These are phyloP conservation scores for Pilatotrama ljubarskyi DNA, from an alignment of 768 basidiomycete species.

Conservation along the genomic window DNA sequence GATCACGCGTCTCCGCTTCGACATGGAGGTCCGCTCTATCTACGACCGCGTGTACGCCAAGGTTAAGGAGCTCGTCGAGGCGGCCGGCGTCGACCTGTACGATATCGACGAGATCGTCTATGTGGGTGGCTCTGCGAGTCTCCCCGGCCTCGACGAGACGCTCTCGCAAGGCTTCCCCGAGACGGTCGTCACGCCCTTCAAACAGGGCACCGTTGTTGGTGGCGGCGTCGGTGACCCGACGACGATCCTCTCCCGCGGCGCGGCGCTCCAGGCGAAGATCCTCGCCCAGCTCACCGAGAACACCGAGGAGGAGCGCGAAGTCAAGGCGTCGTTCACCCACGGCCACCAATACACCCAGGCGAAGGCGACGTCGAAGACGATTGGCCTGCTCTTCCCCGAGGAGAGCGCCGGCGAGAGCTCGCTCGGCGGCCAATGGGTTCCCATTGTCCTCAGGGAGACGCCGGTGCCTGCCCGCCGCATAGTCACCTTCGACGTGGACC, in stretches of 20 bases:
- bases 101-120: slow-evolving; percentile 81
- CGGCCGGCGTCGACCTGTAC: slow-evolving; percentile 57
- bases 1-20: slow-evolving; percentile 54
- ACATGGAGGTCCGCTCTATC: slow-evolving; percentile 48
- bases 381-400: slow-evolving; percentile 68
- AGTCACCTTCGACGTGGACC: slow-evolving; percentile 56
- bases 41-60: slow-evolving; percentile 57
- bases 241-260: slow-evolving; percentile 74
- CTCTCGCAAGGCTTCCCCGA: slow-evolving; percentile 57
- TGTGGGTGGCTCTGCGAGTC: slow-evolving; percentile 70
- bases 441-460: slow-evolving; percentile 69
- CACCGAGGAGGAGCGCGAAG: slow-evolving; percentile 47
- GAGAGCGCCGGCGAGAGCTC: slow-evolving; percentile 38
- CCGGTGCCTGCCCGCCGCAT: slow-evolving; percentile 66
- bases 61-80: slow-evolving; percentile 52
- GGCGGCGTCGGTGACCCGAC: slow-evolving; percentile 79
- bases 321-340: slow-evolving; percentile 50
- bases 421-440: slow-evolving; percentile 65
- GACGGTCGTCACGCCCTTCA: slow-evolving; percentile 64
- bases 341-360: slow-evolving; percentile 44
- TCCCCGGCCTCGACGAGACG: slow-evolving; percentile 74
- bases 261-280: slow-evolving; percentile 70
- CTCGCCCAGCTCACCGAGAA: slow-evolving; percentile 47
- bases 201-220: slow-evolving; percentile 63
- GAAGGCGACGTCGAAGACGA: slow-evolving; percentile 58